Base-by-base conservation (phyloP, 352 stramenopile species). In the Phytophthora cryptogea region DNA sequence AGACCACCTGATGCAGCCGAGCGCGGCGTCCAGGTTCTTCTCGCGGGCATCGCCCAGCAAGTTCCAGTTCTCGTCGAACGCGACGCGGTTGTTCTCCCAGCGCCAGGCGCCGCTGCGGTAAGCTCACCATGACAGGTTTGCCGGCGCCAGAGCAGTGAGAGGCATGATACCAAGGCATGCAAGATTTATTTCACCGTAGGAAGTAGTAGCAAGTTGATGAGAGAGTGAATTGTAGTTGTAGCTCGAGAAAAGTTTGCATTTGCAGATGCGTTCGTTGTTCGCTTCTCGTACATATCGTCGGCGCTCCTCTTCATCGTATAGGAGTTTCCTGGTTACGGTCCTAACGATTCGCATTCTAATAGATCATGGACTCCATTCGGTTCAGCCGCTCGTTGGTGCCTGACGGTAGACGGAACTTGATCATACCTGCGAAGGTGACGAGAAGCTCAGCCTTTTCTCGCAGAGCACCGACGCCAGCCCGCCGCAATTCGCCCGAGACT, bases 281-380 rank as follows among this genome's bases (percentile, higher is more conserved):
- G 7, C 37, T 43, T 43, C 37, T 43, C 37, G 11, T 40, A 40
- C 4, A 17, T 20, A 5, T 43, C 16, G 11, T 43, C 6, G n/a
- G n/a, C 37, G n/a, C n/a, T 37, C 36, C 11, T 23, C 14, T 39
- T 23, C 14, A 30, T 36, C 26, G 27, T 8, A 37, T 47, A 50
- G 43, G 27, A 23, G 5, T 65, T 63, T 54, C 13, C n/a, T 41
- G 14, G 17, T 14, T 17, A 20, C 5, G 26, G 13, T 27, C 4
- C 31, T 33, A 13, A 26, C 35, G 26, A 53, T 37, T 39, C 39
- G 26, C 28, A 33, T 53, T 62, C 59, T 86, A 93, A 75, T 89
- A 90, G 71, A 94, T 94, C 85, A 94, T 94, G 56, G 76, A 72
- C 53, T 95, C 86, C 82, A 95, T 89, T 59, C 85, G 86, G 67